Evolutionary conservation across 495 filamentous ascomycete species (phyloP).

Genomic region (Penicillium flavigenum): DNA sequence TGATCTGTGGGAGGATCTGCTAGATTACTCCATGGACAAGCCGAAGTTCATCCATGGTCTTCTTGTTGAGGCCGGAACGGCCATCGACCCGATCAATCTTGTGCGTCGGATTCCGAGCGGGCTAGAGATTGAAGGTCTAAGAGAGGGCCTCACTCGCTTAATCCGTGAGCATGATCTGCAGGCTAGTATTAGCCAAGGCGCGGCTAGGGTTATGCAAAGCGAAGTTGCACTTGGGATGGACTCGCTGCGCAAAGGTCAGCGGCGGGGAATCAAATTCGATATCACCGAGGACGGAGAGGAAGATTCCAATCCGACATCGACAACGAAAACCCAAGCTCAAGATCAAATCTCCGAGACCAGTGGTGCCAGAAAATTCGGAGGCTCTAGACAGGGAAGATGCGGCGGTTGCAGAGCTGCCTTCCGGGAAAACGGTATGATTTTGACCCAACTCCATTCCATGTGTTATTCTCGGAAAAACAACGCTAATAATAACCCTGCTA

Average conservation of each 20-base stretch:
- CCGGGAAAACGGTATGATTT: constrained; percentile 47
- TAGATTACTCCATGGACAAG: constrained; percentile 95
- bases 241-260: constrained; percentile 69
- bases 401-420: constrained; percentile 64
- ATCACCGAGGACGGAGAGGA: constrained; percentile 48
- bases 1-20: constrained; percentile 90
- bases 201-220: constrained; percentile 78
- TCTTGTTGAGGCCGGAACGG: constrained; percentile 88
- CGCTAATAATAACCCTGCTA: neutral
- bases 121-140: constrained; percentile 82
- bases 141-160: constrained; percentile 79
- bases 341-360: constrained; percentile 14
- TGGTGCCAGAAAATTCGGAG: constrained; percentile 26
- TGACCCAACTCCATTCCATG: neutral
- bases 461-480: neutral
- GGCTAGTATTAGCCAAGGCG: constrained; percentile 83
- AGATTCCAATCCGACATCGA: constrained; percentile 36
- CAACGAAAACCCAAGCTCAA: constrained; percentile 33
- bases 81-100: constrained; percentile 84
- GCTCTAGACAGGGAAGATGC: constrained; percentile 41
- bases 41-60: constrained; percentile 89
- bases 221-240: constrained; percentile 86
- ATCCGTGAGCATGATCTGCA: constrained; percentile 94
- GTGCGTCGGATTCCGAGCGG: constrained; percentile 90
- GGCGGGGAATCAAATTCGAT: constrained; percentile 85